These are phyloP conservation scores for Penicillium riverlandense DNA, from an alignment of 495 filamentous ascomycete species.

Conservation along the genomic window DNA sequence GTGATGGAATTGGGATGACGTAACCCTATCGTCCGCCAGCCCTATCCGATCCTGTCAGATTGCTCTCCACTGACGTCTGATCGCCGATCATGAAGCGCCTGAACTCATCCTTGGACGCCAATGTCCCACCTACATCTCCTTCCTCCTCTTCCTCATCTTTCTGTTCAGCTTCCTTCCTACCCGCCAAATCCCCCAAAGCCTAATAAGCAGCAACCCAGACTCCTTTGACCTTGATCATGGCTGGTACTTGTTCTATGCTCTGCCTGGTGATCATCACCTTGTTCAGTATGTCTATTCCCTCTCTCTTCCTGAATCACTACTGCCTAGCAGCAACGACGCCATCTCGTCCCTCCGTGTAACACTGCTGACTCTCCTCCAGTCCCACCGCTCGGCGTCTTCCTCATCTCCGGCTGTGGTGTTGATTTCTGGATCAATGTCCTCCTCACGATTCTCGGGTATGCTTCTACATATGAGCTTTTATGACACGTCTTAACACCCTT, in stretches of 20 bases:
- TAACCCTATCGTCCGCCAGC: slow-evolving; percentile 1
- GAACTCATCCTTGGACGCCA: slow-evolving; percentile 18
- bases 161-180: slow-evolving; percentile 24
- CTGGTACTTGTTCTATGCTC: slow-evolving; percentile 28
- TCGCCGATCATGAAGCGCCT: slow-evolving; percentile 25
- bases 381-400: slow-evolving; percentile 56
- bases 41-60: background rate
- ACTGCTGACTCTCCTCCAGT: slow-evolving; percentile 32
- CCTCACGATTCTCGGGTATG: slow-evolving; percentile 55
- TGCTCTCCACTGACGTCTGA: slow-evolving; percentile 6
- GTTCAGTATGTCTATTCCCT: slow-evolving; percentile 37
- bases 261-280: slow-evolving; percentile 52
- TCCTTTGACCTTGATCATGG: slow-evolving; percentile 18
- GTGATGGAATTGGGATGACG: background rate
- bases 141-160: slow-evolving; percentile 21
- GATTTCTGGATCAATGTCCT: slow-evolving; percentile 60
- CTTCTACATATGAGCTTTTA: background rate
- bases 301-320: too few species aligned
- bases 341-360: too few species aligned
- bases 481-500: too few species aligned
- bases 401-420: slow-evolving; percentile 56
- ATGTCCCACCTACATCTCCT: slow-evolving; percentile 26
- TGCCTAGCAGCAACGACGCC: too few species aligned
- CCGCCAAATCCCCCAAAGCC: slow-evolving; percentile 14
- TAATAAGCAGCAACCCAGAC: background rate